A percentile compares a stretch with the other conserved stretches of the same genome.
Evolutionary conservation across 495 filamentous ascomycete genomes (phyloP).

Genomic region (Niebla homalea): DNA sequence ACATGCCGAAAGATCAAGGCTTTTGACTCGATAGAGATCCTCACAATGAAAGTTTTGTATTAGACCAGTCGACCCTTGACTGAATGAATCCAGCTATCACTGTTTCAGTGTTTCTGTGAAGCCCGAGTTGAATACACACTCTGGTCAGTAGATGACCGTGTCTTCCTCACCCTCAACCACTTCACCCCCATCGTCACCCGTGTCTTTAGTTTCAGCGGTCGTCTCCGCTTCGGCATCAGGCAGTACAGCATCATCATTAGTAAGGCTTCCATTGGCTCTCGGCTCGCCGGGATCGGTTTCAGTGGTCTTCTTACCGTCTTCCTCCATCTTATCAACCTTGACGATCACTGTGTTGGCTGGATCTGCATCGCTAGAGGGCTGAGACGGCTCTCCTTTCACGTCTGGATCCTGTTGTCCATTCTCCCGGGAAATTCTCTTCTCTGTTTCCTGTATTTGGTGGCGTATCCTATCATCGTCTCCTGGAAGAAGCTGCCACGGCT

Average conservation of each 20-base stretch:
- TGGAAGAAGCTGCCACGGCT: constrained; percentile 63
- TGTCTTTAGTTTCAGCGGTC: constrained; percentile 25
- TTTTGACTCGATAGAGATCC: too few species aligned
- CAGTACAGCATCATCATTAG: constrained; percentile 16
- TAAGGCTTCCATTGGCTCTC: constrained; percentile 11
- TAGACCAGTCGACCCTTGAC: too few species aligned
- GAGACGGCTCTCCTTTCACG: neutral
- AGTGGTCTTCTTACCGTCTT: constrained; percentile 19
- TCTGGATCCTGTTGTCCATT: constrained; percentile 33
- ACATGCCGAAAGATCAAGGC: too few species aligned
- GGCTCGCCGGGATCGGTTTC: constrained; percentile 11
- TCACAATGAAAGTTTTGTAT: too few species aligned
- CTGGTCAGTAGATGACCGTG: constrained; percentile 65
- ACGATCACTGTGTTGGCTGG: constrained; percentile 9
- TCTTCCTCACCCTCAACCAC: constrained; percentile 69
- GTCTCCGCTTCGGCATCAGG: constrained; percentile 9
- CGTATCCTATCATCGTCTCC: constrained; percentile 49
- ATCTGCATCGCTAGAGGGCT: constrained; percentile 8
- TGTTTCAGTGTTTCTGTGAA: neutral
- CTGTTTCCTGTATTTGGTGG: constrained; percentile 43
- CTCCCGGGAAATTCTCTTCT: constrained; percentile 38
- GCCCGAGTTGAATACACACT: neutral
- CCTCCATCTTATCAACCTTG: constrained; percentile 20
- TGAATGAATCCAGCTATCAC: neutral
- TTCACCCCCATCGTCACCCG: constrained; percentile 56